Conservation (phyloP, 2,329 filamentous ascomycete species). For the Alternaria hordeiaustralica region DNA sequence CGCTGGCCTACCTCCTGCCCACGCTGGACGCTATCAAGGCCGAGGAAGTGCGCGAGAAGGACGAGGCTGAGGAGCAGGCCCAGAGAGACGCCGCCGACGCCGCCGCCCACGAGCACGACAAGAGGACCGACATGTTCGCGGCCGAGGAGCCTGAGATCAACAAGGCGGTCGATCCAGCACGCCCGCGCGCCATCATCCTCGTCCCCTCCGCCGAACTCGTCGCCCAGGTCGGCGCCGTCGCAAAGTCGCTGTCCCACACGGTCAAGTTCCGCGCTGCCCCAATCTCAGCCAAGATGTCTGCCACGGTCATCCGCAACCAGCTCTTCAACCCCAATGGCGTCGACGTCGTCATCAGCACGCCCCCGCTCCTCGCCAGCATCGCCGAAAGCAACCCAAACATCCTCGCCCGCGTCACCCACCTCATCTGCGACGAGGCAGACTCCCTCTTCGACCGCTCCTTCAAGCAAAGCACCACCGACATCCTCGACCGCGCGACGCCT, state of each 20-base stretch:
- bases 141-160: slow-evolving; percentile 64
- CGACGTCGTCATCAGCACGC: slow-evolving; percentile 86
- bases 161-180: slow-evolving; percentile 72
- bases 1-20: slow-evolving; percentile 87
- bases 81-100: slow-evolving; percentile 60
- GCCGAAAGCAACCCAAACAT: slow-evolving; percentile 90
- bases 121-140: slow-evolving; percentile 61
- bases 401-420: slow-evolving; percentile 85
- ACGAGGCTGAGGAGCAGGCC: slow-evolving; percentile 56
- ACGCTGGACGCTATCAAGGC: slow-evolving; percentile 84
- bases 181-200: slow-evolving; percentile 83
- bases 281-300: slow-evolving; percentile 78
- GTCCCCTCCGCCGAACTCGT: slow-evolving; percentile 94
- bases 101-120: slow-evolving; percentile 32
- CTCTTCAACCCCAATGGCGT: slow-evolving; percentile 82
- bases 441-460: slow-evolving; percentile 95
- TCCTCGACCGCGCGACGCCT: slow-evolving; percentile 81
- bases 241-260: slow-evolving; percentile 82
- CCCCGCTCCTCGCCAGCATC: slow-evolving; percentile 87
- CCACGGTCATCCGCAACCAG: slow-evolving; percentile 80
- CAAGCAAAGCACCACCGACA: slow-evolving; percentile 77
- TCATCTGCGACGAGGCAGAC: slow-evolving; percentile 94
- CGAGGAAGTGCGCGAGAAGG: slow-evolving; percentile 63
- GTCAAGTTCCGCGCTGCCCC: slow-evolving; percentile 86
- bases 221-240: slow-evolving; percentile 79